Base-by-base conservation (phyloP, 441 rosid species). In the Gossypium davidsonii region DNA sequence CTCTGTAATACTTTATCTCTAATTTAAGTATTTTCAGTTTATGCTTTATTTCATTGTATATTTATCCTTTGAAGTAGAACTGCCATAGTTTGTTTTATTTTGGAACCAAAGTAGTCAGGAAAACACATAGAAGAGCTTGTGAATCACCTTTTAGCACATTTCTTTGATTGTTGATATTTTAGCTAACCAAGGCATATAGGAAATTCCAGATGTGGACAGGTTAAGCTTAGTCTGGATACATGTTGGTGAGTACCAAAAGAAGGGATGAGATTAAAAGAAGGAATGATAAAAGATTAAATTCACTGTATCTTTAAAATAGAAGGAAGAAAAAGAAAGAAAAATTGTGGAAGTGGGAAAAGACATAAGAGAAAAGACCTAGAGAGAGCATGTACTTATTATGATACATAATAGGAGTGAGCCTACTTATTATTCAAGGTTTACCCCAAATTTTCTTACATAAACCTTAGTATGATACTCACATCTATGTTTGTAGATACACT, bases 1-100 rank as follows among this genome's bases (percentile, higher is more conserved):
- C 99, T 60, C 83, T 83, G 99, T 93, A 91, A 85, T 77, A 28
- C 31, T 28, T 28, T 74, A 77, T 77, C 52, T 76, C 72, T 4
- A 37, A 39, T 63, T 39, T 64, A 60, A 56, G 18, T 58, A 26
- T 18, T 59, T 73, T 67, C 58, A 61, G 31, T 71, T 72, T 73
- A 44, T 80, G 69, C 71, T 49, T 77, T 77, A 21, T 66, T n/a
- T 9, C 21, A 28, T 15, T 62, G 31, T 12, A 26, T 28, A 4
- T 58, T 61, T 44, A 15, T 44, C 56, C 2, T 72, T 17, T 46
- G 42, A 59, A 72, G 59, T 31, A 26, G 17, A 25, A 18, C 10
- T 10, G 15, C 23, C 42, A 8, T 67, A 15, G 48, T 31, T 51
- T 28, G 25, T 51, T 68, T 4, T 28, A 15, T 68, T 68, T 68